A percentile compares a stretch with the other conserved stretches of the same genome.
Evolutionary conservation across 2,329 filamentous ascomycete genomes (phyloP).

Genomic region (Parastagonospora nodorum): DNA sequence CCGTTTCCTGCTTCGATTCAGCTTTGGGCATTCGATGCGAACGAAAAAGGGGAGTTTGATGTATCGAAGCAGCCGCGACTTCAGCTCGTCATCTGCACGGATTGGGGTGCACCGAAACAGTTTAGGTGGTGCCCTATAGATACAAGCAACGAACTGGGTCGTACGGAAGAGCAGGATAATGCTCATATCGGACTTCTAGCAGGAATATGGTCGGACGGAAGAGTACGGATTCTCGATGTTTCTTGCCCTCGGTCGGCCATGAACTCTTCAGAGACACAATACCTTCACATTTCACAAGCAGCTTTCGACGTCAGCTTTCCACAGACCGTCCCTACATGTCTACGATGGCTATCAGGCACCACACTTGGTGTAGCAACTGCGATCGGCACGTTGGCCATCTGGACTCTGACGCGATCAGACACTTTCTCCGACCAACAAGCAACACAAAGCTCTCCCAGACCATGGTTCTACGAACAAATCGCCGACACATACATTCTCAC

Average conservation of each 20-base stretch:
- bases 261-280: conserved; percentile 17
- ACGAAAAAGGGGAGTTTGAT: conserved; percentile 49
- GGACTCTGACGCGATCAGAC: conserved; percentile 51
- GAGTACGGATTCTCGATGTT: conserved; percentile 60
- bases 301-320: conserved; percentile 58
- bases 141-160: conserved; percentile 20
- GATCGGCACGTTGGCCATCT: conserved; percentile 62
- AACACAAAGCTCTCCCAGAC: conserved; percentile 28
- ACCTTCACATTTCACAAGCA: conserved; percentile 52
- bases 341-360: conserved; percentile 62
- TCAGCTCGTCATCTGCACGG: conserved; percentile 58
- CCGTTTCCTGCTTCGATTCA: conserved; percentile 59
- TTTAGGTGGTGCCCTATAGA: conserved; percentile 62
- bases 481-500: conserved; percentile 55
- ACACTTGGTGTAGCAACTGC: conserved; percentile 62
- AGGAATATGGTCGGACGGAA: conserved; percentile 63
- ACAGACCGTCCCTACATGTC: conserved; percentile 59
- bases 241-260: conserved; percentile 14
- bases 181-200: conserved; percentile 59
- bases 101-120: conserved; percentile 61
- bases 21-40: conserved; percentile 61
- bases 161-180: conserved; percentile 33
- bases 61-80: conserved; percentile 52
- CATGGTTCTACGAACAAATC: conserved; percentile 51
- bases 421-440: conserved; percentile 14